Evolutionary conservation across 2,329 filamentous ascomycete species (phyloP).

Genomic region (Aspergillus sp.): DNA sequence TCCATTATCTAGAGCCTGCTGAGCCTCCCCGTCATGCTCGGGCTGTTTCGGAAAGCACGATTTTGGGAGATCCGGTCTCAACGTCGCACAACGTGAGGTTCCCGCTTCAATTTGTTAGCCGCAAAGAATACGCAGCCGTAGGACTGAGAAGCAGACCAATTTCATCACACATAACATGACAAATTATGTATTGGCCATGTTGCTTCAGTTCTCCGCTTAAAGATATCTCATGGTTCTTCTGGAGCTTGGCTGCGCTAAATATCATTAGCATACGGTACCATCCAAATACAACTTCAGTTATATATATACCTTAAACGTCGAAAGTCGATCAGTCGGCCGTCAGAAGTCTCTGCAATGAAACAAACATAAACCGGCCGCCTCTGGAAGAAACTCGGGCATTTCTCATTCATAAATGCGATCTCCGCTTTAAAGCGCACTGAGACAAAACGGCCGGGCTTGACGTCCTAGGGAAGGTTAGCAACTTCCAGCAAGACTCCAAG

Average conservation of each 20-base stretch:
- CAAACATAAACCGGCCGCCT: constrained; percentile 67
- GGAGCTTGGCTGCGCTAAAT: constrained; percentile 62
- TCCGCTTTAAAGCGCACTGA: constrained; percentile 64
- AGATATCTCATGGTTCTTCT: constrained; percentile 59
- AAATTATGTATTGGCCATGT: constrained; percentile 60
- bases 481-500: constrained; percentile 19
- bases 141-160: constrained; percentile 55
- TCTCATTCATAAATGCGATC: constrained; percentile 71
- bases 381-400: constrained; percentile 60
- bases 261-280: constrained; percentile 21
- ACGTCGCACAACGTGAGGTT: constrained; percentile 53
- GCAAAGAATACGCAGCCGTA: not conserved
- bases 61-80: constrained; percentile 51
- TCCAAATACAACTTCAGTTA: not conserved
- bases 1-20: not conserved
- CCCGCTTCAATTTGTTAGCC: constrained; percentile 47
- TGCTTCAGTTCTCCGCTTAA: constrained; percentile 59
- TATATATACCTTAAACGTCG: constrained; percentile 53
- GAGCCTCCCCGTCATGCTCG: not conserved
- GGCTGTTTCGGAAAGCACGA: constrained; percentile 42
- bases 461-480: constrained; percentile 27
- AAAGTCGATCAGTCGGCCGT: constrained; percentile 70
- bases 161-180: constrained; percentile 78
- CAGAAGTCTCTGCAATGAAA: constrained; percentile 69
- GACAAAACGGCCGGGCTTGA: constrained; percentile 43